These are phyloP conservation scores for Rutstroemia sp. DNA, from an alignment of 2,329 filamentous ascomycete genomes.

Conservation along the genomic window DNA sequence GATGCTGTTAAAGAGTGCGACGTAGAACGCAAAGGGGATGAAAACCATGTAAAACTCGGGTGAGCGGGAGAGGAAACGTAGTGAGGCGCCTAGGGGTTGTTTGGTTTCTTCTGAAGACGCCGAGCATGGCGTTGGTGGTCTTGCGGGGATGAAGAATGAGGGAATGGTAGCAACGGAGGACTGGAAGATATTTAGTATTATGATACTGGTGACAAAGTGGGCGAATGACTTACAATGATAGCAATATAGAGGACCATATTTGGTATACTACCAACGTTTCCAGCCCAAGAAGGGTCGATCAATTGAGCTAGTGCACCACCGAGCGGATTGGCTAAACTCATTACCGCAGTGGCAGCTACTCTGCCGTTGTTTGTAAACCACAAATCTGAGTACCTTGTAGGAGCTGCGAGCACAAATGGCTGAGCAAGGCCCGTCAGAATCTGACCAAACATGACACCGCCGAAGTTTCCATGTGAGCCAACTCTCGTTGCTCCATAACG, in stretches of 20 bases:
- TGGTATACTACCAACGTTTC: slow-evolving; percentile 56
- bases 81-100: slow-evolving; percentile 42
- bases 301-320: slow-evolving; percentile 85
- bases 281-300: slow-evolving; percentile 69
- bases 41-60: slow-evolving; percentile 75
- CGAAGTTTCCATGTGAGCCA: slow-evolving; percentile 53
- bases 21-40: slow-evolving; percentile 74
- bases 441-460: slow-evolving; percentile 82
- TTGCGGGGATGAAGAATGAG: slow-evolving; percentile 71
- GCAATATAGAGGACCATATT: slow-evolving; percentile 78
- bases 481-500: slow-evolving; percentile 64
- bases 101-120: slow-evolving; percentile 52
- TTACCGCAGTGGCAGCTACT: slow-evolving; percentile 79
- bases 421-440: slow-evolving; percentile 84
- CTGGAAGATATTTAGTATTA: slow-evolving; percentile 29
- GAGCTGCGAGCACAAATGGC: slow-evolving; percentile 84
- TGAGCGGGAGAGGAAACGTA: slow-evolving; percentile 47
- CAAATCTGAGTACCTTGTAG: slow-evolving; percentile 83
- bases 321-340: slow-evolving; percentile 80
- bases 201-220: neutral
- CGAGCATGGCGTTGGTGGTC: slow-evolving; percentile 70
- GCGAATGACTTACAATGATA: slow-evolving; percentile 57
- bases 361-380: slow-evolving; percentile 87
- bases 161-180: slow-evolving; percentile 61
- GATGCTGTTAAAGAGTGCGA: slow-evolving; percentile 89